Evolutionary conservation across 371 early-diverging fungal genomes (phyloP).

Genomic region (Phascolomyces articulosus): DNA sequence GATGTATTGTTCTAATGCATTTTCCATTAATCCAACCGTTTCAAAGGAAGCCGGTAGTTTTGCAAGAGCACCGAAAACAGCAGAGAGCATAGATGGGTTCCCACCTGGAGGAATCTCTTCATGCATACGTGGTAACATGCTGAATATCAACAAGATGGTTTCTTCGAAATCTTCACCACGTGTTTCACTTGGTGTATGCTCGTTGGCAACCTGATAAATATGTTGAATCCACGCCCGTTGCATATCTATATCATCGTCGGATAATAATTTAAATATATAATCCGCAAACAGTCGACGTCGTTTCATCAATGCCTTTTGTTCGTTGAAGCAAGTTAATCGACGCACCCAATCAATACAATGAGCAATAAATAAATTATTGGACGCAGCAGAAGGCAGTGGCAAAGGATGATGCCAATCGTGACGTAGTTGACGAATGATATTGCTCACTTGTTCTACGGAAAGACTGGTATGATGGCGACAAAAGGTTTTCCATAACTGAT

Average conservation of each 20-base stretch:
- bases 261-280: slow-evolving; percentile 1
- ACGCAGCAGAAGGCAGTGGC: not conserved
- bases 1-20: slow-evolving; percentile 5
- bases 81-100: not conserved
- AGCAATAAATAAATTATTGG: not conserved
- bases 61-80: slow-evolving; percentile 1
- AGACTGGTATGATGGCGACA: not conserved
- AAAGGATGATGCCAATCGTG: not conserved
- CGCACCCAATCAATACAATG: slow-evolving; percentile 4
- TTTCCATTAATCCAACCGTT: not conserved
- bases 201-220: slow-evolving; percentile 4
- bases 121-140: not conserved
- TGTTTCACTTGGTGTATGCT: not conserved
- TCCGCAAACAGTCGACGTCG: slow-evolving; percentile 11
- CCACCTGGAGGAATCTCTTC: not conserved
- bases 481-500: not conserved
- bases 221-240: slow-evolving; percentile 2
- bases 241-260: not conserved
- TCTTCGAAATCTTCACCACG: slow-evolving; percentile 7
- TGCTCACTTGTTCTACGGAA: not conserved
- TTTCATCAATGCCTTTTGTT: not conserved
- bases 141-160: not conserved
- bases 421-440: not conserved
- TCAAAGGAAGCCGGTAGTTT: not conserved
- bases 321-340: slow-evolving; percentile 2